Evolutionary conservation across 2,329 filamentous ascomycete species (phyloP), one percentile per base, ranked within the genome.

Genomic region (Aspergillus sp.): DNA sequence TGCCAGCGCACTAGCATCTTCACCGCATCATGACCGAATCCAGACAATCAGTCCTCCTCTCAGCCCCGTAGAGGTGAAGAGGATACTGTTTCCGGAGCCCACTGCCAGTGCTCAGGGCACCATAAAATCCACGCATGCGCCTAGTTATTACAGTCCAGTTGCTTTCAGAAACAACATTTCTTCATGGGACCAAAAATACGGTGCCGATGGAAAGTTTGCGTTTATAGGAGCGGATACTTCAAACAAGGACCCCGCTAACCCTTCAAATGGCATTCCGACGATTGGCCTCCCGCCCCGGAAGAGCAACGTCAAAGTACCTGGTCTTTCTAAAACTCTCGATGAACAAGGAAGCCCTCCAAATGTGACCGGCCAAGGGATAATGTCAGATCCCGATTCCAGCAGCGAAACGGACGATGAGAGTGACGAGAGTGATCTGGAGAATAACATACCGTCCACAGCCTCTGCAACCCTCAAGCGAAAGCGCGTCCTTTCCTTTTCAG

Each of bases 121-220:
- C 11, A 53, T 47, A 19, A 63, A 68, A 23, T 38, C 55, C 23
- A 66, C 57, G 15, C 60, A 62, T 41, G 70, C 72, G 31, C 76
- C 79, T 49, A 83, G 82, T 62, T 77, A 79, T 51, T 87, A 86
- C 65, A 75, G 80, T 45, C 82, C 84, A 0, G 75, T 87, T 7
- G 67, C 72, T 8, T 88, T 88, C 69, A 81, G 79, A 64, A 75
- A 77, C 41, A 80, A 79, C 54, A 69, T 85, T 59, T 75, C 76
- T 45, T 66, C 78, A 25, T 81, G 82, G 59, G 82, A 85, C 68
- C 75, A 81, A 23, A 87, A 86, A 67, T 88, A 87, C 72, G 76
- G 78, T 46, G 61, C 75, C 50, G 72, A 78, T 34, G 83, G 83
- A 8, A 81, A 80, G 52, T 85, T 79, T 60, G 77, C 75, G 67